Percentiles rank a stretch among this genome's conserved stretches.
phyloP scores from a whole-genome alignment of 345 rosid genomes.

The Salix caprea region DNA sequence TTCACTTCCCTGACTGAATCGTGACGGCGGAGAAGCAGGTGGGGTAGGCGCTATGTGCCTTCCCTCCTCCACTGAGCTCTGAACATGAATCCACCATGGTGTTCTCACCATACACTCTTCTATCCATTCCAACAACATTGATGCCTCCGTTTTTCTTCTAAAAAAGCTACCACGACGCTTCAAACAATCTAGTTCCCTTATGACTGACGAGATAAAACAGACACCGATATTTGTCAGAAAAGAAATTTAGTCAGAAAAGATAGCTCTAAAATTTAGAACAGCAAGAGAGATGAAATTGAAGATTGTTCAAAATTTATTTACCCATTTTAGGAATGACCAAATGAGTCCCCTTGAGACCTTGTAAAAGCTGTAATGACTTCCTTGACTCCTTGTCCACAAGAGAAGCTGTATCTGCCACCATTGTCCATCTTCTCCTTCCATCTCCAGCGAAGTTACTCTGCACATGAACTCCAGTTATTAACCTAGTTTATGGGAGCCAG shows the following conservation, averaged over 20 bases:
- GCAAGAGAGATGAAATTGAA: background rate
- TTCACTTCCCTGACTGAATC: constrained; percentile 23
- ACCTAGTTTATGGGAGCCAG: background rate
- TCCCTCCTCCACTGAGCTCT: constrained; percentile 56
- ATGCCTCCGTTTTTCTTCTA: constrained; percentile 50
- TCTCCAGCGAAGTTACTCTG: constrained; percentile 41
- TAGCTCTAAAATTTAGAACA: background rate
- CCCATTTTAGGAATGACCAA: constrained; percentile 72
- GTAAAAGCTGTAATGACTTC: constrained; percentile 68
- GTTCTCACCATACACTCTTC: constrained; percentile 60
- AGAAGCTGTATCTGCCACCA: constrained; percentile 67
- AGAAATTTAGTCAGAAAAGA: background rate
- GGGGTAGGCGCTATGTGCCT: constrained; percentile 53
- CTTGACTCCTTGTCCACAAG: constrained; percentile 64
- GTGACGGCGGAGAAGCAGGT: constrained; percentile 58
- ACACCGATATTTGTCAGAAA: background rate
- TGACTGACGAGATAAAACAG: constrained; percentile 36
- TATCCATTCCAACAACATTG: constrained; percentile 70
- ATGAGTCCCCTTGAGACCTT: constrained; percentile 80
- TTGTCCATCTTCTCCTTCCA: constrained; percentile 57
- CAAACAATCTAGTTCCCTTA: constrained; percentile 65
- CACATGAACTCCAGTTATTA: constrained; percentile 15
- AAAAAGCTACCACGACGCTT: constrained; percentile 47
- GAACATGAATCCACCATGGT: constrained; percentile 83
- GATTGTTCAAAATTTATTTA: constrained; percentile 19